phyloP scores from a whole-genome alignment of 2,329 filamentous ascomycete species.

The Arthrinium phaeospermum region DNA sequence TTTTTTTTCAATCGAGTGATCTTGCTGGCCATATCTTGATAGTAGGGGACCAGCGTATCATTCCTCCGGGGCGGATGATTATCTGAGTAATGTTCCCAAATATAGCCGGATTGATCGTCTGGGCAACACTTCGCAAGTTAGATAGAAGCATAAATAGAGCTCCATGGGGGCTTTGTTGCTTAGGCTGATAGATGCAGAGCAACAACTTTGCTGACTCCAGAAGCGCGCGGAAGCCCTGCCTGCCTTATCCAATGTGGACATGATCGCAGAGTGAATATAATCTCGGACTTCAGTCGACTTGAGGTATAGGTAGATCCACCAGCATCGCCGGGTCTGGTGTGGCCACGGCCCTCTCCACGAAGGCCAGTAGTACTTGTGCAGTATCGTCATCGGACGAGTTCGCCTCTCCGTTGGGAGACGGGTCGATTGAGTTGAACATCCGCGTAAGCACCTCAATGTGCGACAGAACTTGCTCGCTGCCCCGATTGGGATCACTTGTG shows the following conservation, averaged over 20 bases:
- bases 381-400: constrained; percentile 1
- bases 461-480: constrained; percentile 33
- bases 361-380: constrained; percentile 5
- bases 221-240: not conserved
- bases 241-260: not conserved
- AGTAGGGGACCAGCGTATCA: not conserved
- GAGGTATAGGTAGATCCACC: constrained; percentile 7
- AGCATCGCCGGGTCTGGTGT: not conserved
- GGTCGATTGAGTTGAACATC: constrained; percentile 35
- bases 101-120: not conserved
- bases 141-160: not conserved
- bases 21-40: not conserved
- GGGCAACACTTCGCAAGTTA: not conserved
- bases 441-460: constrained; percentile 54
- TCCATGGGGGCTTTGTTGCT: not conserved
- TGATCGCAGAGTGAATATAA: not conserved
- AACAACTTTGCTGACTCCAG: not conserved
- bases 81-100: not conserved
- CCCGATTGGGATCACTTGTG: constrained; percentile 42
- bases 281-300: constrained; percentile 2
- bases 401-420: not conserved
- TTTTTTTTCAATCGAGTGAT: not conserved
- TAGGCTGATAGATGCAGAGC: too few relatives aligned
- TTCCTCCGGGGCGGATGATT: not conserved
- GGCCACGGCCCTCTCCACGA: constrained; percentile 3